These are phyloP conservation scores for Populus hybrid DNA, from an alignment of 441 rosid genomes.

Conservation along the genomic window DNA sequence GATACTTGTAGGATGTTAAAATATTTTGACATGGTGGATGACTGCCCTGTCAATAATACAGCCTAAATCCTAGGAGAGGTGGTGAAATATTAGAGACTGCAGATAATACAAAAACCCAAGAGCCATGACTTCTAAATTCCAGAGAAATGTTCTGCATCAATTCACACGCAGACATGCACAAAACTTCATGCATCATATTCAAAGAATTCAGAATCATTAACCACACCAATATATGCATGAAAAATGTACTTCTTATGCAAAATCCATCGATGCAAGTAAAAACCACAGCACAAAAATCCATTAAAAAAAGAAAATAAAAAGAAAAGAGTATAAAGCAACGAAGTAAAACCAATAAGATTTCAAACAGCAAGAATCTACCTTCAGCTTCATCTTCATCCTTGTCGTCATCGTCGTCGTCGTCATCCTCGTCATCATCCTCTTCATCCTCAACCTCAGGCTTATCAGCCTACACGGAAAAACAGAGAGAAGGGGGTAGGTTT, in stretches of 20 bases:
- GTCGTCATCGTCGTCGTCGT: slow-evolving; percentile 37
- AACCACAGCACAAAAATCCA: neutral
- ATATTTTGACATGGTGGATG: neutral
- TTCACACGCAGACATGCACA: neutral
- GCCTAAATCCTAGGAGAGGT: neutral
- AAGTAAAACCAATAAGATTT: neutral
- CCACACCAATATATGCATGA: neutral
- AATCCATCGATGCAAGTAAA: neutral
- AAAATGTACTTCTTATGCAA: neutral
- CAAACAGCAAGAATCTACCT: slow-evolving; percentile 28
- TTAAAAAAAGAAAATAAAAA: neutral
- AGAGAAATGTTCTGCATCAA: neutral
- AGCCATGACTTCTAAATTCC: neutral
- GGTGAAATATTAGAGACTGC: neutral
- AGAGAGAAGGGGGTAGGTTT: neutral
- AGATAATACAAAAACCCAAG: neutral
- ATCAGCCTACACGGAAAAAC: slow-evolving; percentile 37
- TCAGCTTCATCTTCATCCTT: slow-evolving; percentile 55
- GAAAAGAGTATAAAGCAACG: neutral
- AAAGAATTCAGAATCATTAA: too few relatives aligned
- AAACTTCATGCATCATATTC: neutral
- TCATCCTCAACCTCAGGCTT: slow-evolving; percentile 71
- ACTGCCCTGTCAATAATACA: neutral
- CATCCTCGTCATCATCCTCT: slow-evolving; percentile 50
- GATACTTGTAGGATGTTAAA: neutral